Evolutionary conservation across 352 stramenopile species (phyloP).

Genomic region (Pythium phragmiticola): DNA sequence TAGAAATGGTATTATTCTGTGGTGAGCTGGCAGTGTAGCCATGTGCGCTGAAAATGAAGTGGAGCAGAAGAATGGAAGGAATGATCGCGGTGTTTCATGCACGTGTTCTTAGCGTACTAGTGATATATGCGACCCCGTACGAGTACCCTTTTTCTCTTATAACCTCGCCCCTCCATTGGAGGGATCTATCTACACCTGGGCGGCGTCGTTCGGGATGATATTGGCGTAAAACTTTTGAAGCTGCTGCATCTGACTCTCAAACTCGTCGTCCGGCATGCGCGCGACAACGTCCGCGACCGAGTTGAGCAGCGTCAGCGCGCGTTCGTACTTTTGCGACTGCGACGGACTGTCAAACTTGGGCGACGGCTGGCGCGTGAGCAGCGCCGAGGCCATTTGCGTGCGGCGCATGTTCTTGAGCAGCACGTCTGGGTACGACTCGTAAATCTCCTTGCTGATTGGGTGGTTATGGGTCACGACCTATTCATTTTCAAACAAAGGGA

Average conservation of each 20-base stretch:
- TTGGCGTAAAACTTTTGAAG: conserved; percentile 78
- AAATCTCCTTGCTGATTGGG: conserved; percentile 81
- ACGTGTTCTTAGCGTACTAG: not conserved
- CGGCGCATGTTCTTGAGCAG: conserved; percentile 83
- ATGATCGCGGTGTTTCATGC: too few relatives aligned
- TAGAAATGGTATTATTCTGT: conserved; percentile 1
- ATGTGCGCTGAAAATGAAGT: not conserved
- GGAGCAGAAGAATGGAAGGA: not conserved
- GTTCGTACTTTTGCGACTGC: conserved; percentile 83
- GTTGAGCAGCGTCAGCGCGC: conserved; percentile 56
- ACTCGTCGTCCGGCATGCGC: conserved; percentile 66
- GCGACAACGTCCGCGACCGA: conserved; percentile 77
- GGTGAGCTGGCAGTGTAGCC: not conserved
- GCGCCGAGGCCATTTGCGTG: conserved; percentile 61
- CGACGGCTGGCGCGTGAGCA: conserved; percentile 61
- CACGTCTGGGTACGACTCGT: conserved; percentile 83
- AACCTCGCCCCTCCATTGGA: too few relatives aligned
- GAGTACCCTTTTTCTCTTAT: not conserved
- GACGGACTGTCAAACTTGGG: conserved; percentile 74
- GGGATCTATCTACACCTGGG: conserved; percentile 35
- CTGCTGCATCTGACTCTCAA: conserved; percentile 66
- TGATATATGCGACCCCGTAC: not conserved
- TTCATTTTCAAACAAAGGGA: not conserved
- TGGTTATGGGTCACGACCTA: conserved; percentile 86
- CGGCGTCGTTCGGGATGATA: conserved; percentile 45